phyloP scores from a whole-genome alignment of 1,284 basidiomycete genomes.

The Schizophyllum amplum region DNA sequence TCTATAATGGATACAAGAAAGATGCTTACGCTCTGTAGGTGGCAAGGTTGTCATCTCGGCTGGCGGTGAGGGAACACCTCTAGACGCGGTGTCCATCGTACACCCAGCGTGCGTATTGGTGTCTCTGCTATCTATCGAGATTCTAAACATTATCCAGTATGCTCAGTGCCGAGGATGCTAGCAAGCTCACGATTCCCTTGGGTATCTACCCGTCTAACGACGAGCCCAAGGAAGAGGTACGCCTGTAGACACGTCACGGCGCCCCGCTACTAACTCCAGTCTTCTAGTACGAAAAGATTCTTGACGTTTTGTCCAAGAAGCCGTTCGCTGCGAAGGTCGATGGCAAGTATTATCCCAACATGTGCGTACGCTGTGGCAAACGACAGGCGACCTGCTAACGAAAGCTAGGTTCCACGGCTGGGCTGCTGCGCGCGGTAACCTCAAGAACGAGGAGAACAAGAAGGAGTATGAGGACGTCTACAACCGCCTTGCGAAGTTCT shows the following conservation, averaged over 20 bases:
- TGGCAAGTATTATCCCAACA: constrained; percentile 44
- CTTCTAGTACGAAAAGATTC: constrained; percentile 41
- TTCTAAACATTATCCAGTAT: constrained; percentile 28
- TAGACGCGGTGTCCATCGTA: constrained; percentile 41
- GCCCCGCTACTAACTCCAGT: background rate
- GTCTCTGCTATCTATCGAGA: background rate
- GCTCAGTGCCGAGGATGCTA: constrained; percentile 46
- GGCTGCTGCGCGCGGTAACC: constrained; percentile 63
- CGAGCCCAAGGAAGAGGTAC: constrained; percentile 48
- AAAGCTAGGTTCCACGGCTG: constrained; percentile 73
- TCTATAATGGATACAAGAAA: background rate
- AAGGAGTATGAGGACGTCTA: constrained; percentile 65
- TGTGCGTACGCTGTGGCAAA: constrained; percentile 27
- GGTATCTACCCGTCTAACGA: constrained; percentile 56
- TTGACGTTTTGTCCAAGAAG: constrained; percentile 41
- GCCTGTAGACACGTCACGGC: constrained; percentile 7
- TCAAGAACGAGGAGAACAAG: constrained; percentile 55
- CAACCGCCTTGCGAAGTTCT: constrained; percentile 42
- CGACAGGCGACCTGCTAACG: constrained; percentile 17
- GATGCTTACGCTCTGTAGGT: constrained; percentile 21
- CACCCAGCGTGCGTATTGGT: constrained; percentile 44
- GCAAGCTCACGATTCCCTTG: constrained; percentile 44
- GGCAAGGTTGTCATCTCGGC: constrained; percentile 43
- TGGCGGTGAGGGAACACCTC: constrained; percentile 29
- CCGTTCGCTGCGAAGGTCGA: constrained; percentile 46